Base-by-base conservation (phyloP, 148 eudicot species). In the Euryodendron excelsum region DNA sequence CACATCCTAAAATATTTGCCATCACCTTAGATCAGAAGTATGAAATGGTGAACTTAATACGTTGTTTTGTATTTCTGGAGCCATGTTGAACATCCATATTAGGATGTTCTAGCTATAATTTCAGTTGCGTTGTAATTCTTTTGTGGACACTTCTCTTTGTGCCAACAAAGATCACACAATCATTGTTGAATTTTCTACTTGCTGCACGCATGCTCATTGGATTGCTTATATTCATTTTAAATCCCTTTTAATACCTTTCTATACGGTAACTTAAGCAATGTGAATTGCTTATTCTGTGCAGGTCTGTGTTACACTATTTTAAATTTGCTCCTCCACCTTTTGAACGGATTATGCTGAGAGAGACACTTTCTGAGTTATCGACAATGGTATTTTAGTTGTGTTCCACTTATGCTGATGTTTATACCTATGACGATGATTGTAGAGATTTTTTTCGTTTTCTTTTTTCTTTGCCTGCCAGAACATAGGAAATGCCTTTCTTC, bases 271-370 rank as follows among this genome's bases (percentile, higher is more conserved):
- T 67, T 23, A 13, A 48, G 30, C 27, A 33, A 56, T 17, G 41
- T 23, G 34, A 30, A 7, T 37, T 55, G 45, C 65, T 76, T 25
- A 73, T 47, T 77, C 80, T 72, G 50, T 89, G 78, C 89, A 96
- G 99, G 87, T 82, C 84, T 76, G 86, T 93, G 64, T 79, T 87
- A 65, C 67, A 66, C 83, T 96, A 96, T 82, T 93, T 83, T 78
- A 82, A 85, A 79, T 88, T 87, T 80, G 90, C 95, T n/a, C 93
- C 94, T 68, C 88, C 94, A 73, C 99, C 99, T 36, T 96, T 96
- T 80, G 83, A 80, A 76, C 89, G 97, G 78, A 80, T 93, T 45
- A 77, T 66, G 44, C 81, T 33, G 78, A 80, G 72, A 74, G n/a
- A 80, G 64, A 79, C 76, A 30, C 63, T 76, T 74, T 63, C 62